Evolutionary conservation across 441 rosid genomes (phyloP).

Genomic region (Croton setiger): DNA sequence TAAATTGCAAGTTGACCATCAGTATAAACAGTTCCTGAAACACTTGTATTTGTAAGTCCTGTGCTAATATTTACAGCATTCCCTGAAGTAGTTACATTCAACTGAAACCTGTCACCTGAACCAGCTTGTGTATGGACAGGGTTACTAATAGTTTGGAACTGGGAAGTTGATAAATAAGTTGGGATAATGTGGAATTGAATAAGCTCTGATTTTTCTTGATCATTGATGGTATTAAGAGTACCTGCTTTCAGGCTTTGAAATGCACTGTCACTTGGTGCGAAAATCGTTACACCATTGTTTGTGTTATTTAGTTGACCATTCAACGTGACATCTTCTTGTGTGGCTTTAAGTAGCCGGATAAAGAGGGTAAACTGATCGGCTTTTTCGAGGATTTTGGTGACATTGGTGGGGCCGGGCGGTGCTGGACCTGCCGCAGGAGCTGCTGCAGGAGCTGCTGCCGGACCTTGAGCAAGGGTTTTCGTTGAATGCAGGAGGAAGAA

Average conservation of each 20-base stretch:
- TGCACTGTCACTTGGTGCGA: slow-evolving; percentile 71
- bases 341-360: slow-evolving; percentile 62
- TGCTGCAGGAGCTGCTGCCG: slow-evolving; percentile 5
- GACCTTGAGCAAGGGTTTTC: slow-evolving; percentile 38
- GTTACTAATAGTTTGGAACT: slow-evolving; percentile 79
- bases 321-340: slow-evolving; percentile 54
- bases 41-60: slow-evolving; percentile 70
- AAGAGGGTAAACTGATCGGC: slow-evolving; percentile 67
- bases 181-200: slow-evolving; percentile 82
- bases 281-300: slow-evolving; percentile 78
- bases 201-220: slow-evolving; percentile 61
- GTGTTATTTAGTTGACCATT: slow-evolving; percentile 68
- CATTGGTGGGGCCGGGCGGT: slow-evolving; percentile 64
- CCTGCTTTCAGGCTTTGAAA: slow-evolving; percentile 64
- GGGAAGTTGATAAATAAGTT: slow-evolving; percentile 43
- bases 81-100: slow-evolving; percentile 67
- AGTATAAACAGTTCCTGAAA: slow-evolving; percentile 63
- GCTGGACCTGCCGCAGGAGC: slow-evolving; percentile 20
- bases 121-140: slow-evolving; percentile 87
- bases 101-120: slow-evolving; percentile 50
- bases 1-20: slow-evolving; percentile 87
- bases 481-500: slow-evolving; percentile 33
- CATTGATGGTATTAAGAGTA: slow-evolving; percentile 56
- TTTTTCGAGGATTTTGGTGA: slow-evolving; percentile 69
- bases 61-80: slow-evolving; percentile 64